Percentiles rank a stretch among this genome's conserved stretches.
Evolutionary conservation across 768 basidiomycete species (phyloP).

Genomic region (Termitomyces sp.): DNA sequence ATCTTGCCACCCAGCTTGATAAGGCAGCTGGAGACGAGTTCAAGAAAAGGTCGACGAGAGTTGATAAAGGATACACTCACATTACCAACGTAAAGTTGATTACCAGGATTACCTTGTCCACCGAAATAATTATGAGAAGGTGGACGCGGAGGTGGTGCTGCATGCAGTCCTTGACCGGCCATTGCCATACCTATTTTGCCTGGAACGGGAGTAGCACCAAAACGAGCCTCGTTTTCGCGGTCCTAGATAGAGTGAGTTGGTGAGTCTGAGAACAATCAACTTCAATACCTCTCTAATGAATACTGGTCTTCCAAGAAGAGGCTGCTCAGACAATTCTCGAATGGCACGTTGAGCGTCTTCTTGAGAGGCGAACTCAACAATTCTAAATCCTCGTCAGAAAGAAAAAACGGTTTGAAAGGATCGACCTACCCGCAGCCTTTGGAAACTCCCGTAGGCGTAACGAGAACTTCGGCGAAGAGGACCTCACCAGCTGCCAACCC

Average conservation of each 20-base stretch:
- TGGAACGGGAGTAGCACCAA: constrained; percentile 91
- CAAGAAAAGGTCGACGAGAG: not conserved
- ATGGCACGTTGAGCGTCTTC: constrained; percentile 90
- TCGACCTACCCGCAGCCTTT: constrained; percentile 96
- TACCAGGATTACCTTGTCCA: constrained; percentile 63
- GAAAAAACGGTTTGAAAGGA: constrained; percentile 9
- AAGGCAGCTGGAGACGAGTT: constrained; percentile 61
- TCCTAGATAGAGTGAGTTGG: constrained; percentile 48
- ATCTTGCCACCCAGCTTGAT: constrained; percentile 99
- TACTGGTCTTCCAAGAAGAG: constrained; percentile 88
- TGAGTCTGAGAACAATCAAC: not conserved
- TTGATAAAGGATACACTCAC: constrained; percentile 36
- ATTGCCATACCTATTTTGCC: constrained; percentile 96
- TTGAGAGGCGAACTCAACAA: constrained; percentile 89
- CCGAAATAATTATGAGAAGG: constrained; percentile 74
- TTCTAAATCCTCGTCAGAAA: constrained; percentile 41
- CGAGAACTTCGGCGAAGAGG: constrained; percentile 98
- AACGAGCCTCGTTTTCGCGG: constrained; percentile 93
- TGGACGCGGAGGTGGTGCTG: constrained; percentile 78
- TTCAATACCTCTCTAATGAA: constrained; percentile 86
- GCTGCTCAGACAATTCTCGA: constrained; percentile 83
- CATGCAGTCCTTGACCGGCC: constrained; percentile 83
- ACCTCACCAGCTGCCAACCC: constrained; percentile 98
- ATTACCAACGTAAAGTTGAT: constrained; percentile 91
- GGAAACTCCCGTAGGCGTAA: constrained; percentile 93